A percentile compares a stretch with the other conserved stretches of the same genome.
These are phyloP conservation scores for Orbilia javanica DNA, from an alignment of 2,329 filamentous ascomycete species.

Conservation along the genomic window DNA sequence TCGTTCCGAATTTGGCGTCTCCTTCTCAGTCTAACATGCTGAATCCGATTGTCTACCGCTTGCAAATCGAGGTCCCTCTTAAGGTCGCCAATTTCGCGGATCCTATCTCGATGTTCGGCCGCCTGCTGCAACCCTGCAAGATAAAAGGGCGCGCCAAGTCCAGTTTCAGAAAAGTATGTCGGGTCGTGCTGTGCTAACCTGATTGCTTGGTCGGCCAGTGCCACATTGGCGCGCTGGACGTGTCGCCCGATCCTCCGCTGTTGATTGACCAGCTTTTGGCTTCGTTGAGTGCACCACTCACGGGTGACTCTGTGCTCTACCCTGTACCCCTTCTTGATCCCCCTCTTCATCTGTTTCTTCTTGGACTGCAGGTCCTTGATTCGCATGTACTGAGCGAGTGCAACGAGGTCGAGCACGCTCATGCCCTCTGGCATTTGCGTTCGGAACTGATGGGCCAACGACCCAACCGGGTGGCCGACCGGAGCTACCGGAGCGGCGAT, in stretches of 20 bases:
- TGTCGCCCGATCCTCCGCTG: conserved; percentile 43
- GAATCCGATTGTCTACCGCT: not conserved
- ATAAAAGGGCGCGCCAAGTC: conserved; percentile 40
- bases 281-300: conserved; percentile 46
- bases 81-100: not conserved
- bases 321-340: conserved; percentile 42
- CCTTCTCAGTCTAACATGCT: not conserved
- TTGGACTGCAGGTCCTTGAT: conserved; percentile 40
- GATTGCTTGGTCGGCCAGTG: conserved; percentile 51
- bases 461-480: conserved; percentile 6
- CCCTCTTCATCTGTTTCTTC: conserved; percentile 38
- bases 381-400: conserved; percentile 34
- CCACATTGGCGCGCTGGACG: conserved; percentile 46
- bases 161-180: conserved; percentile 37
- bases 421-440: conserved; percentile 38
- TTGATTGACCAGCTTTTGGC: conserved; percentile 28
- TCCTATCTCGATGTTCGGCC: conserved; percentile 12
- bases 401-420: conserved; percentile 35
- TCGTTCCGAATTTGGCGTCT: conserved; percentile 13
- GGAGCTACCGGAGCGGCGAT: conserved; percentile 1
- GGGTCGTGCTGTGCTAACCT: conserved; percentile 21
- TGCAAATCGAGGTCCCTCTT: conserved; percentile 2
- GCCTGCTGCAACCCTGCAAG: conserved; percentile 31
- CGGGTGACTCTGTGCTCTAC: conserved; percentile 51
- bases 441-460: conserved; percentile 36